phyloP scores from a whole-genome alignment of 2,329 filamentous ascomycete species.

The Sporothrix brasiliensis region DNA sequence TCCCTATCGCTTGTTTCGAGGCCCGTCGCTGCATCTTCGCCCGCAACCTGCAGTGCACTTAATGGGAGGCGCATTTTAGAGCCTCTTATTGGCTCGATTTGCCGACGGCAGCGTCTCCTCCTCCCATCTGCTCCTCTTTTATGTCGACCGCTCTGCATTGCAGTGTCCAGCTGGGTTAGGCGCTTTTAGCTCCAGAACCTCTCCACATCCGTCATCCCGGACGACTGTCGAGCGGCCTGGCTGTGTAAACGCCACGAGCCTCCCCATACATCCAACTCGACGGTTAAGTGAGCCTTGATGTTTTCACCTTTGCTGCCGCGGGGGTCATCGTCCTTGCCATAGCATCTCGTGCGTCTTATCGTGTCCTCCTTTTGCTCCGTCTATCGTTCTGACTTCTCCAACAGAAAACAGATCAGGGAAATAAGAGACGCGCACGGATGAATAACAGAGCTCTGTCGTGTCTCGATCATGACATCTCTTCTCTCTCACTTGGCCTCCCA shows the following conservation, averaged over 20 bases:
- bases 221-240: no score
- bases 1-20: constrained; percentile 15
- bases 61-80: not conserved
- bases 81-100: constrained; percentile 27
- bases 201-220: not conserved
- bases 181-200: not conserved
- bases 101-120: constrained; percentile 13
- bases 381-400: not conserved
- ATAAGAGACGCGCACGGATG: not conserved
- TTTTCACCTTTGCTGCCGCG: not conserved
- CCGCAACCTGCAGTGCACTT: not conserved
- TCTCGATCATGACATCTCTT: constrained; percentile 8
- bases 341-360: not conserved
- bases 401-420: not conserved
- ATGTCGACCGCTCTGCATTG: not conserved
- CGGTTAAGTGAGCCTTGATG: not conserved
- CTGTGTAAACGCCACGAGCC: not conserved
- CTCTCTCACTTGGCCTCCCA: not conserved
- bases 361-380: not conserved
- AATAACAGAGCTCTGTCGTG: not conserved
- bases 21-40: not conserved
- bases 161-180: constrained; percentile 1
- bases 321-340: not conserved
- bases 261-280: not conserved
- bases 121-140: constrained; percentile 10